Evolutionary conservation across 352 stramenopile genomes (phyloP), one percentile per base, ranked within the genome.

Genomic region (Lagenidium giganteum): DNA sequence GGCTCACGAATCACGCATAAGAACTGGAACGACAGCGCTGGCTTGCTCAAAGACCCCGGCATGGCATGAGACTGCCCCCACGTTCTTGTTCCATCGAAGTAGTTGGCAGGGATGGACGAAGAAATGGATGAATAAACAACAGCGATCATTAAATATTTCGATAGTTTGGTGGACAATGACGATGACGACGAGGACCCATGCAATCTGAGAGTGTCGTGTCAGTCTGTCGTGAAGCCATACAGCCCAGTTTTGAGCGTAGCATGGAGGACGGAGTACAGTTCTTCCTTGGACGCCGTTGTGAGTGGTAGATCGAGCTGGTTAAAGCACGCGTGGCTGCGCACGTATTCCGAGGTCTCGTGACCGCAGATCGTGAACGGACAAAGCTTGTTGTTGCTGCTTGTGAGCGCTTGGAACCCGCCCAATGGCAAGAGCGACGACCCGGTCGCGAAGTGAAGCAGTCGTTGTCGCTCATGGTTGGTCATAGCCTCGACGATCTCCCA

Each of bases 301-400:
- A 53, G 48, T 9, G 96, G 95, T 14, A 99, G 65, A 74, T 98
- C 96, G 43, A 99, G 91, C 2, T 69, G 78, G 36, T 93, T 90
- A 47, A 87, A 93, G 46, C 80, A 92, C 25, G 80, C 70, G 43
- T 89, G 80, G 37, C 77, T 85, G 20, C 57, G 78, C 42, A 89
- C 79, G 42, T 77, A 86, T 3, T 25, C 38, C 1, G 13, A 16
- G 3, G 29, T 14, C 11, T 12, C 16, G 22, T 54, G 32, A 8
- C 38, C 38, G 9, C 44, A 55, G 21, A 64, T 28, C 3, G 54
- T 59, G 38, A 64, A 64, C 14, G 37, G 47, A 46, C 43, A 54
- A 13, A 57, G 22, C 3, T 35, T 38, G 4, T 42, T 42, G 23
- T 64, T 48, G 21, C 47, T 45, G n/a, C 33, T 54, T 27, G 48